Conservation (phyloP, 306 rosid species). For the Medicago truncatula region MtrunA17r5.0-ANR NC_053046.1:14331001-14331500, state of each 20-base stretch:
- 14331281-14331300: too few relatives aligned
- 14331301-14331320: too few relatives aligned
- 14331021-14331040: slow-evolving; percentile 55
- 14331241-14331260: not conserved
- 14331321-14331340: too few relatives aligned
- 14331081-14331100: slow-evolving; percentile 52
- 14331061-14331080: slow-evolving; percentile 51
- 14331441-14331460: too few relatives aligned
- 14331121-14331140: slow-evolving; percentile 51
- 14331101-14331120: slow-evolving; percentile 46
- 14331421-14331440: too few relatives aligned
- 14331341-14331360: too few relatives aligned
- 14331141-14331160: slow-evolving; percentile 45
- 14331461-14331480: too few relatives aligned
- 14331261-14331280: too few relatives aligned
- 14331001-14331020: slow-evolving; percentile 77
- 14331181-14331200: slow-evolving; percentile 69
- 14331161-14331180: slow-evolving; percentile 62
- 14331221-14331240: slow-evolving; percentile 43
- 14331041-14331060: slow-evolving; percentile 81
- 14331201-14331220: slow-evolving; percentile 28
- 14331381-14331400: too few relatives aligned
- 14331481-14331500: slow-evolving; percentile 15
- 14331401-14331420: too few relatives aligned
- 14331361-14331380: too few relatives aligned